Conservation (phyloP, 371 early-diverging fungal genomes). For the Rhizopus stolonifer region DNA sequence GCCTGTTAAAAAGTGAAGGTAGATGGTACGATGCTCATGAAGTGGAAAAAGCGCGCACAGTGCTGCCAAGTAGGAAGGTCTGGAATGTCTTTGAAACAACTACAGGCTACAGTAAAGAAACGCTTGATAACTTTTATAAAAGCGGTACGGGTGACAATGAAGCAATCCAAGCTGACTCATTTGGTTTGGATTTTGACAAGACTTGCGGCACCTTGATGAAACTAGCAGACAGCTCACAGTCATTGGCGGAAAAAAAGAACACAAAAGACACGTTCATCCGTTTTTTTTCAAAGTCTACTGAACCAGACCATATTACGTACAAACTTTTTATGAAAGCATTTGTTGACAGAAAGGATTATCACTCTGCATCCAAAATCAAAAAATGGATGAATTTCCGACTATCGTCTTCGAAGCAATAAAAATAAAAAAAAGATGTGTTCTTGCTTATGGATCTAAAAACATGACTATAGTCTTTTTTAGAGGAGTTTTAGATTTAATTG, state of each 20-base stretch:
- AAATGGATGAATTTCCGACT: slow-evolving; percentile 15
- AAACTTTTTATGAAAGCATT: slow-evolving; percentile 44
- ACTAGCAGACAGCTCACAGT: background rate
- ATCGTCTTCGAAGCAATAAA: background rate
- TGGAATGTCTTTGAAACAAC: slow-evolving; percentile 41
- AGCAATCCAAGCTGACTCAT: background rate
- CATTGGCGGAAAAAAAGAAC: background rate
- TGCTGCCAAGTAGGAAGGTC: slow-evolving; percentile 17
- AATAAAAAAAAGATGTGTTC: background rate
- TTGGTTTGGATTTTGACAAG: background rate
- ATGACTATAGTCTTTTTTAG: too few species aligned
- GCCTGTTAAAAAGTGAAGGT: slow-evolving; percentile 12
- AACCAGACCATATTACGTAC: slow-evolving; percentile 32
- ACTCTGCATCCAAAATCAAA: slow-evolving; percentile 25
- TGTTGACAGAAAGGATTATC: slow-evolving; percentile 21
- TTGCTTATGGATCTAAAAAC: too few species aligned
- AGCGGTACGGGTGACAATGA: background rate
- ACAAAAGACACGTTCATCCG: slow-evolving; percentile 12
- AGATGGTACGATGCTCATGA: slow-evolving; percentile 17
- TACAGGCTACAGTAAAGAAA: slow-evolving; percentile 20
- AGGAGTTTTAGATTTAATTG: background rate
- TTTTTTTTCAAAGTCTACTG: slow-evolving; percentile 12
- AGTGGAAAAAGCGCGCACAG: slow-evolving; percentile 1
- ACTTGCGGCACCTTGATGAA: background rate
- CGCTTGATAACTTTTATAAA: background rate